Evolutionary conservation across 2,329 filamentous ascomycete genomes (phyloP), one percentile per base, ranked within the genome.

Genomic region (Dothistroma septosporum): DNA sequence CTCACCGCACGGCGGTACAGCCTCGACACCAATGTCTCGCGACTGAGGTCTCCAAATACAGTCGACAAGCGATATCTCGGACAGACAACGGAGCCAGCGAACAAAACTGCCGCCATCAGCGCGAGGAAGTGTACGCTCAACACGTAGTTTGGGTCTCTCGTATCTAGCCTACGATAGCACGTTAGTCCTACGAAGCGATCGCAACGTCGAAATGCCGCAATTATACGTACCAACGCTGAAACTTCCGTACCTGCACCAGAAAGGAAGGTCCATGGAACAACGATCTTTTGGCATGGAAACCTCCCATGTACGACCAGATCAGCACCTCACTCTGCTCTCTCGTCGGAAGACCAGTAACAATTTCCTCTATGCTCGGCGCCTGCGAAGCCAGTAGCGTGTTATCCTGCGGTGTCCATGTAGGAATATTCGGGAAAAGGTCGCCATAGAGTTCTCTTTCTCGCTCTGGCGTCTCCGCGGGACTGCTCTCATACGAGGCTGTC

Each of bases 21-120:
- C 11, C 62, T 61, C 44, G 64, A 62, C 21, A 65, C 61, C 14
- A 67, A 32, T 16, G 60, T 61, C 33, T 68, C 66, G 12, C 65
- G 63, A 50, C 57, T 63, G 19, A 64, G 53, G 46, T 64, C 57
- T 14, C 63, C 64, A 57, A 68, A 68, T 8, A 64, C 61, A 28
- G 61, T 62, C 47, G 62, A 61, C 5, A 68, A 54, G 4, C 60
- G 52, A 35, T 64, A 63, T 28, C 63, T 37, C 12, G 66, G 64
- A 56, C 66, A 68, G 5, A 67, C 63, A 0, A 68, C 63, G n/a
- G 64, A 64, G 5, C 66, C 66, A 16, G 66, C 66, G 53, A 68
- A 68, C 49, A 67, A 57, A 28, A 68, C 64, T 4, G 66, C 66
- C 21, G 61, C 58, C 16, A 67, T 56, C 11, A 68, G 49, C 6